Base-by-base conservation (phyloP, 2,329 filamentous ascomycete species). In the Xenoacremonium recifei region DNA sequence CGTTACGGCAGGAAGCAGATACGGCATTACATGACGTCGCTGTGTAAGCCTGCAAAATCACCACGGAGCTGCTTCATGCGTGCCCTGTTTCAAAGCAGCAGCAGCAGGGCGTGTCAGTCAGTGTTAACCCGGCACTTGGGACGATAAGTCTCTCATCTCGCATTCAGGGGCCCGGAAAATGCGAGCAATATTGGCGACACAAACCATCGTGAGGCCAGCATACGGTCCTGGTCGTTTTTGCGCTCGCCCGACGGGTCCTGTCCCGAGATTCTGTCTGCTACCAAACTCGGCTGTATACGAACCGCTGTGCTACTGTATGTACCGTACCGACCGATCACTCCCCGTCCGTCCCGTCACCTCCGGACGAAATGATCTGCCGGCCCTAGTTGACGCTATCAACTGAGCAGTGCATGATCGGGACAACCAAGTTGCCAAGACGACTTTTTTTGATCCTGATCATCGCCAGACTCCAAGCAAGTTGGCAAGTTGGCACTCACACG, bases 321-420 rank as follows among this genome's bases (percentile, higher is more conserved):
- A n/a, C n/a, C n/a, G n/a, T n/a, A n/a, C n/a, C n/a, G n/a, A n/a
- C n/a, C n/a, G n/a, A n/a, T n/a, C n/a, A n/a, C n/a, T n/a, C n/a
- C n/a, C n/a, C n/a, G n/a, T n/a, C n/a, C n/a, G n/a, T n/a, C n/a
- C n/a, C n/a, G n/a, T n/a, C n/a, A n/a, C n/a, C n/a, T n/a, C n/a
- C n/a, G n/a, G n/a, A n/a, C n/a, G n/a, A n/a, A 31, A 39, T 42
- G 47, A 50, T 52, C 44, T 42, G 13, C 36, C n/a, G 35, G 10
- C 21, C 37, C 34, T 45, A 46, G 49, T 51, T 42, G 12, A 31
- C 37, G 49, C 19, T 19, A 42, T 51, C 45, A 53, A 46, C 54
- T 49, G 15, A 49, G 48, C 19, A 47, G 27, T 36, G 36, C 42
- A 47, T 39, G 40, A 48, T 52, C 37, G 23, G 44, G 30, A 21